Evolutionary conservation across 108 stramenopile species (phyloP).

Genomic region (Ochromonas danica): DNA sequence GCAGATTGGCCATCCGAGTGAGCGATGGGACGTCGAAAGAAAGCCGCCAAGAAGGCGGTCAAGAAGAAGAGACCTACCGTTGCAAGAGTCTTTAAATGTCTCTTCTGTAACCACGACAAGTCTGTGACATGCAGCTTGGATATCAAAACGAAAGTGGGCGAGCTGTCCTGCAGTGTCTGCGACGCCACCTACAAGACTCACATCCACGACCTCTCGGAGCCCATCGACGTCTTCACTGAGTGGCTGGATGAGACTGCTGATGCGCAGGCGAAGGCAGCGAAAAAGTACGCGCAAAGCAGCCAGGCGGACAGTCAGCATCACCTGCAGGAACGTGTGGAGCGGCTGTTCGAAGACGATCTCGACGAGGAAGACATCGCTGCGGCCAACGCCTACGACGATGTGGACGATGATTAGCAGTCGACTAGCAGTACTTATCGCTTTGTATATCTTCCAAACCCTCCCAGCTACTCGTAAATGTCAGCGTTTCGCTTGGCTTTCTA

Average conservation of each 20-base stretch:
- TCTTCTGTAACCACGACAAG: conserved; percentile 11
- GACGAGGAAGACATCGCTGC: no score
- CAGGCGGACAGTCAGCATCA: no score
- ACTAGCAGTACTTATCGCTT: no score
- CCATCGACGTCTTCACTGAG: background rate
- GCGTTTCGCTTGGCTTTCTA: no score
- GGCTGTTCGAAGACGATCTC: no score
- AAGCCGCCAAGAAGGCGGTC: conserved; percentile 8
- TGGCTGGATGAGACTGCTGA: conserved; percentile 6
- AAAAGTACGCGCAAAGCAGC: no score
- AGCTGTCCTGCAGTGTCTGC: background rate
- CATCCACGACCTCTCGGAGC: background rate
- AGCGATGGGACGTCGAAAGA: conserved; percentile 24
- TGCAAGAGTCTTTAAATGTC: background rate
- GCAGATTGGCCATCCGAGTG: no score
- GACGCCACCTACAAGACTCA: background rate
- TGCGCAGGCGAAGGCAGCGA: conserved; percentile 1
- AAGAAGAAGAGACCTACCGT: conserved; percentile 5
- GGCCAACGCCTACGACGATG: no score
- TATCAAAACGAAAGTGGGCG: background rate
- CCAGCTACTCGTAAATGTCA: no score
- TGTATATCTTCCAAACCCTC: no score
- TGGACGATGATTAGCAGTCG: no score
- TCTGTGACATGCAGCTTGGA: conserved; percentile 1
- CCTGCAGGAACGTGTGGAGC: no score